A percentile compares a stretch with the other conserved stretches of the same genome.
Conservation (phyloP, 2,329 filamentous ascomycete species). For the Fusarium concolor region DNA sequence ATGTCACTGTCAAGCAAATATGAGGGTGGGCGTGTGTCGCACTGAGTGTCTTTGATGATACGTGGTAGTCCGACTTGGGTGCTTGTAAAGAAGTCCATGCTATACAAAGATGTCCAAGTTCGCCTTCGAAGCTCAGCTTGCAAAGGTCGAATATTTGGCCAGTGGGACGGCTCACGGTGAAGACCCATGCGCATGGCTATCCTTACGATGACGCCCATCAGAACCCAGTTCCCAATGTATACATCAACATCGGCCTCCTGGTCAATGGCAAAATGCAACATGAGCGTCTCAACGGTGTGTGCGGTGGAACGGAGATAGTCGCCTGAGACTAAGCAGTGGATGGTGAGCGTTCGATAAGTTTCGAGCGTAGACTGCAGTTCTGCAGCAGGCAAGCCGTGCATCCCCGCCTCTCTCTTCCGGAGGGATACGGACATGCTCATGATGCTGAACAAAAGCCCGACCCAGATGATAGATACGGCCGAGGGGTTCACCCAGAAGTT, state of each 20-base stretch:
- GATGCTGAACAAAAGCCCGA: constrained; percentile 19
- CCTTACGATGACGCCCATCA: constrained; percentile 31
- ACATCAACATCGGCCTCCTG: constrained; percentile 23
- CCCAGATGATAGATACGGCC: constrained; percentile 9
- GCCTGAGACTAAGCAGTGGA: constrained; percentile 34
- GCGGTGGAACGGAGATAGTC: constrained; percentile 29
- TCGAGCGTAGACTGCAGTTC: constrained; percentile 14
- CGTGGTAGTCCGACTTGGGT: constrained; percentile 34
- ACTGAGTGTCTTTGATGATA: constrained; percentile 37
- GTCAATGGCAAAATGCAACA: constrained; percentile 34
- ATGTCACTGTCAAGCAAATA: constrained; percentile 3
- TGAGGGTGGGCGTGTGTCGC: constrained; percentile 21
- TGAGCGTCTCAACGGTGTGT: constrained; percentile 32
- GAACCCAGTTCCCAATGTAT: constrained; percentile 29
- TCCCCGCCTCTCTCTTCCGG: neutral
- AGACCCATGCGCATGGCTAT: constrained; percentile 36
- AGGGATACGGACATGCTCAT: constrained; percentile 10
- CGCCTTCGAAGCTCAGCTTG: constrained; percentile 31
- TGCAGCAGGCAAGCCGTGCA: neutral
- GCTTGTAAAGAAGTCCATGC: constrained; percentile 39
- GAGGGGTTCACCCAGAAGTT: constrained; percentile 11
- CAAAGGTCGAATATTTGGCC: constrained; percentile 31
- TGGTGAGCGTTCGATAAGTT: constrained; percentile 29
- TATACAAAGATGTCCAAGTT: constrained; percentile 32
- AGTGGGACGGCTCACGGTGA: constrained; percentile 33